A percentile compares a stretch with the other conserved stretches of the same genome.
phyloP scores from a whole-genome alignment of 164 flowering plant genomes.

The Platanus orientalis region DNA sequence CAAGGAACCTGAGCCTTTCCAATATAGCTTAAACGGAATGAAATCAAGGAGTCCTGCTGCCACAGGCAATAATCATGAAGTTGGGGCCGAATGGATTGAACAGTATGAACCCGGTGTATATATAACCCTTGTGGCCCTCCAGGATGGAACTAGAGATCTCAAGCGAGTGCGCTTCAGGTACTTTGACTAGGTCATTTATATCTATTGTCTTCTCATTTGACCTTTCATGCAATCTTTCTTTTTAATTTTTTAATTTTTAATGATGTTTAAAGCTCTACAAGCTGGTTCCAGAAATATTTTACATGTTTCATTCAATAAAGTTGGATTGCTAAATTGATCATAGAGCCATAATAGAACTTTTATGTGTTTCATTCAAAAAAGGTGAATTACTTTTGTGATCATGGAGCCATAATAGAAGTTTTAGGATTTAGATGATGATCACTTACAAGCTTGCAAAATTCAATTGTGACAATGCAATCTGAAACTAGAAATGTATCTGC shows the following conservation, averaged over 20 bases:
- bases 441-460: background rate
- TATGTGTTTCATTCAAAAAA: too few species aligned
- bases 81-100: conserved; percentile 85
- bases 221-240: too few species aligned
- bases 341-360: too few species aligned
- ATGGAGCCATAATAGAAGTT: too few species aligned
- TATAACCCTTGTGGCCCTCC: conserved; percentile 67
- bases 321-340: too few species aligned
- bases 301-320: too few species aligned
- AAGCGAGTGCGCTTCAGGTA: conserved; percentile 95
- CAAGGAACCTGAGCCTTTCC: conserved; percentile 30
- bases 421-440: background rate
- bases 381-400: too few species aligned
- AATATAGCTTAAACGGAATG: conserved; percentile 37
- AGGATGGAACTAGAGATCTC: conserved; percentile 77
- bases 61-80: conserved; percentile 31
- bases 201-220: too few species aligned
- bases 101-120: conserved; percentile 89
- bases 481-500: conserved; percentile 19
- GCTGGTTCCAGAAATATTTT: too few species aligned
- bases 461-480: background rate
- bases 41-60: conserved; percentile 32
- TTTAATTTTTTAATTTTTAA: too few species aligned
- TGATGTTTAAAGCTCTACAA: too few species aligned
- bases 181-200: too few species aligned